Evolutionary conservation across 2,329 filamentous ascomycete species (phyloP).

Genomic region (Xylariales sp.): DNA sequence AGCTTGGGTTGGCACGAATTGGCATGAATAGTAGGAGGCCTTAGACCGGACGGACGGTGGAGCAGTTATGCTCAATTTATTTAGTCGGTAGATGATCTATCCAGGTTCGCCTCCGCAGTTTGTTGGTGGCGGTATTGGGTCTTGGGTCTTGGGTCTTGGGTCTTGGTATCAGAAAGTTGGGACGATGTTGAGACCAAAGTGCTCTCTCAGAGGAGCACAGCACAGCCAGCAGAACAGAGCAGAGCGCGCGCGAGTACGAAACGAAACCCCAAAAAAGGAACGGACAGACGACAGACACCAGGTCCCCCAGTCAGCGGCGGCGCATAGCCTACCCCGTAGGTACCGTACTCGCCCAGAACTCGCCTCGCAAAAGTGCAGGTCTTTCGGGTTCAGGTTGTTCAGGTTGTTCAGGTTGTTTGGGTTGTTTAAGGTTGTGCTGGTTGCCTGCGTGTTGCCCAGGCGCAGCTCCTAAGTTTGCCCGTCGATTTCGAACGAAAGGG

Average conservation of each 20-base stretch:
- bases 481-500: constrained; percentile 6
- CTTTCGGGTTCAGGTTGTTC: background rate
- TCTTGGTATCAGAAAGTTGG: constrained; percentile 2
- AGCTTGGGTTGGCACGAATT: constrained; percentile 8
- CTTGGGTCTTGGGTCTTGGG: background rate
- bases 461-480: constrained; percentile 14
- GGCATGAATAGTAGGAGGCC: background rate
- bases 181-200: background rate
- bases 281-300: background rate
- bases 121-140: constrained; percentile 13
- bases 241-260: background rate
- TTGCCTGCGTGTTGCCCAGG: constrained; percentile 24
- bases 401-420: background rate
- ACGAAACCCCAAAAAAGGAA: background rate
- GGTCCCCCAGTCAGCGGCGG: too few relatives aligned
- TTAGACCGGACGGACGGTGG: constrained; percentile 18
- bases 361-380: constrained; percentile 4
- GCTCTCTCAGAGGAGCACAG: too few relatives aligned
- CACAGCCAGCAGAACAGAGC: too few relatives aligned
- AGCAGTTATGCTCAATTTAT: constrained; percentile 9
- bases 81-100: background rate
- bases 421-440: constrained; percentile 2
- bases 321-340: background rate
- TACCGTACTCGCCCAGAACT: too few relatives aligned
- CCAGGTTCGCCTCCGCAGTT: constrained; percentile 1